Evolutionary conservation across 2,329 filamentous ascomycete species (phyloP).

Genomic region (Monosporascus ibericus): DNA sequence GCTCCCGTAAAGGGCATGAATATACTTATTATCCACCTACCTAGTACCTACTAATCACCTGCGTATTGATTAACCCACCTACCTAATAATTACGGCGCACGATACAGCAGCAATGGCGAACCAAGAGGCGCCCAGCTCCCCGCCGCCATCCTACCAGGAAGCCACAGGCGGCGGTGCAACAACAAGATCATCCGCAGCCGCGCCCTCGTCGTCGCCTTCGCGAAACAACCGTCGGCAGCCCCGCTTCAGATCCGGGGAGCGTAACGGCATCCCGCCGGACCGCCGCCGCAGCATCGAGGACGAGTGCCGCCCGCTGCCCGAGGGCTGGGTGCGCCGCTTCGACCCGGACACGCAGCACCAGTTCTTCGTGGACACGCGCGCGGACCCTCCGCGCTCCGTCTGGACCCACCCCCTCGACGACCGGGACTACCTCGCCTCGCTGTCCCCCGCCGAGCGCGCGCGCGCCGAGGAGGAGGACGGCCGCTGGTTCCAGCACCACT

Average conservation of each 20-base stretch:
- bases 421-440: slow-evolving; percentile 41
- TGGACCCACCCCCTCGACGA: slow-evolving; percentile 60
- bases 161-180: slow-evolving; percentile 13
- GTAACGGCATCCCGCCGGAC: slow-evolving; percentile 47
- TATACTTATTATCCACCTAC: too few relatives aligned
- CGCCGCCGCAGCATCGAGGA: slow-evolving; percentile 57
- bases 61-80: too few relatives aligned
- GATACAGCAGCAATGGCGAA: too few relatives aligned
- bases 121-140: background rate
- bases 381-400: slow-evolving; percentile 48
- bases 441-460: slow-evolving; percentile 43
- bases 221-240: slow-evolving; percentile 1
- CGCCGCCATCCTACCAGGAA: slow-evolving; percentile 31
- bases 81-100: too few relatives aligned
- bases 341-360: slow-evolving; percentile 49
- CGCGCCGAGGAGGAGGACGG: slow-evolving; percentile 32
- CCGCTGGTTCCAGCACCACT: slow-evolving; percentile 29
- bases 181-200: too few relatives aligned
- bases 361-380: slow-evolving; percentile 56
- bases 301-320: slow-evolving; percentile 45
- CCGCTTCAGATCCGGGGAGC: slow-evolving; percentile 24
- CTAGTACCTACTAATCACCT: too few relatives aligned
- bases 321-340: slow-evolving; percentile 51
- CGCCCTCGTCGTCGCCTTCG: too few relatives aligned
- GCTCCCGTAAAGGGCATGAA: too few relatives aligned